A percentile compares a stretch with the other conserved stretches of the same genome.
Conservation (phyloP, 2,329 filamentous ascomycete species). For the Exophiala dermatitidis region DNA sequence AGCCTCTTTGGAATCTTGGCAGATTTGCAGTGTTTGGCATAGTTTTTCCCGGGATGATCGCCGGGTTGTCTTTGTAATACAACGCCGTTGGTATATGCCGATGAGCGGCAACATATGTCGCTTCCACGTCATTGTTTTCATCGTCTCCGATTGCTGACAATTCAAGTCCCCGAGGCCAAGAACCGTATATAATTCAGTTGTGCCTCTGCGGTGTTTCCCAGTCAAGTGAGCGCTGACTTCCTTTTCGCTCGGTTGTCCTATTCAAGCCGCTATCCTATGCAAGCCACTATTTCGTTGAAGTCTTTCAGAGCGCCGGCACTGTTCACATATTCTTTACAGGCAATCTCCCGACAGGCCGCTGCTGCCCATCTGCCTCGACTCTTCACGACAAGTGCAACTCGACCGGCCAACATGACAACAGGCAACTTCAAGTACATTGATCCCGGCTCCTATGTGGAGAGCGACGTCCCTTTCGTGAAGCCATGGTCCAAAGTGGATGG, state of each 20-base stretch:
- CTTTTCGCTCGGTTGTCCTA: too few relatives aligned
- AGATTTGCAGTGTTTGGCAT: not conserved
- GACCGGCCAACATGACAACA: not conserved
- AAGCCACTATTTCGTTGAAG: not conserved
- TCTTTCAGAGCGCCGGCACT: not conserved
- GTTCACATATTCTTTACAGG: not conserved
- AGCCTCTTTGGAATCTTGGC: not conserved
- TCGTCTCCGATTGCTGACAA: conserved; percentile 5
- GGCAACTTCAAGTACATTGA: not conserved
- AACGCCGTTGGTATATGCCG: too few relatives aligned
- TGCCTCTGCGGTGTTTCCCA: too few relatives aligned
- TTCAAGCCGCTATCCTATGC: not conserved
- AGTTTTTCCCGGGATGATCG: not conserved
- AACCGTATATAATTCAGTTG: too few relatives aligned
- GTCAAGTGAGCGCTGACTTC: too few relatives aligned
- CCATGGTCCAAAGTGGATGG: conserved; percentile 61
- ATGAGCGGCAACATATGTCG: not conserved
- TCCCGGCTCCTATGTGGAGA: conserved; percentile 40
- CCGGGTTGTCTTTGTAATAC: too few relatives aligned
- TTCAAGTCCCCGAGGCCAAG: too few relatives aligned
- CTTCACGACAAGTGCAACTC: not conserved
- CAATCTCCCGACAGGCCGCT: not conserved
- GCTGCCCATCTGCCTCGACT: not conserved
- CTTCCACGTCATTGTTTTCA: not conserved
- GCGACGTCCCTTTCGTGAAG: conserved; percentile 37